Conservation (phyloP, 2,329 filamentous ascomycete species). For the Cryphonectria parasitica region DNA sequence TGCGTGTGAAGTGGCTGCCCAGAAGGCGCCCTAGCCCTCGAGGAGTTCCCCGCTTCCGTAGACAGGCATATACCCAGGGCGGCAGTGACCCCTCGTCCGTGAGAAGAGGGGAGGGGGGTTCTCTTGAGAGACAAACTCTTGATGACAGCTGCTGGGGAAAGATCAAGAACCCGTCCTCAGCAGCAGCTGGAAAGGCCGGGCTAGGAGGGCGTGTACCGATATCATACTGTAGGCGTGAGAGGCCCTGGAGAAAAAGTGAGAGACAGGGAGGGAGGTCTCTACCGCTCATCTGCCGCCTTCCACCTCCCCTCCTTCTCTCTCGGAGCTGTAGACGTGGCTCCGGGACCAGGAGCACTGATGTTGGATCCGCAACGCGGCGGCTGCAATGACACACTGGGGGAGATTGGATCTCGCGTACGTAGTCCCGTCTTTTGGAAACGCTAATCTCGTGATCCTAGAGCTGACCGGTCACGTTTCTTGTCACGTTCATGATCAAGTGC, state of each 20-base stretch:
- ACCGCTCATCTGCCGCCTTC: neutral
- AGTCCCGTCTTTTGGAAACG: conserved; percentile 21
- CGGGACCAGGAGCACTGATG: neutral
- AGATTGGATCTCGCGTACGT: conserved; percentile 25
- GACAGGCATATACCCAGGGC: conserved; percentile 18
- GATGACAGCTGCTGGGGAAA: conserved; percentile 9
- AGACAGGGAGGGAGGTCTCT: conserved; percentile 9
- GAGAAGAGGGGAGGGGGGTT: neutral
- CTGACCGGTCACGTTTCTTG: conserved; percentile 30
- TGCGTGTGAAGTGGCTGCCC: neutral
- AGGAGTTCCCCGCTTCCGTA: conserved; percentile 4
- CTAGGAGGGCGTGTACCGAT: conserved; percentile 4
- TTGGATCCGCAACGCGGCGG: conserved; percentile 26
- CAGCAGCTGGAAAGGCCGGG: neutral
- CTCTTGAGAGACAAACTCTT: neutral
- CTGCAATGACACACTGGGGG: conserved; percentile 29
- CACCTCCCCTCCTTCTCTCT: neutral
- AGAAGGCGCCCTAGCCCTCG: neutral
- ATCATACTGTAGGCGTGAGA: neutral
- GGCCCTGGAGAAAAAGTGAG: neutral
- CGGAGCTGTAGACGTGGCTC: conserved; percentile 2
- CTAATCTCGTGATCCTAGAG: conserved; percentile 19
- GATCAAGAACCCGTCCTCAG: neutral
- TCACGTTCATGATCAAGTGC: conserved; percentile 30
- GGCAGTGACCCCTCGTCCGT: neutral